phyloP scores from a whole-genome alignment of 345 rosid species.

The Euphorbia lathyris region DNA sequence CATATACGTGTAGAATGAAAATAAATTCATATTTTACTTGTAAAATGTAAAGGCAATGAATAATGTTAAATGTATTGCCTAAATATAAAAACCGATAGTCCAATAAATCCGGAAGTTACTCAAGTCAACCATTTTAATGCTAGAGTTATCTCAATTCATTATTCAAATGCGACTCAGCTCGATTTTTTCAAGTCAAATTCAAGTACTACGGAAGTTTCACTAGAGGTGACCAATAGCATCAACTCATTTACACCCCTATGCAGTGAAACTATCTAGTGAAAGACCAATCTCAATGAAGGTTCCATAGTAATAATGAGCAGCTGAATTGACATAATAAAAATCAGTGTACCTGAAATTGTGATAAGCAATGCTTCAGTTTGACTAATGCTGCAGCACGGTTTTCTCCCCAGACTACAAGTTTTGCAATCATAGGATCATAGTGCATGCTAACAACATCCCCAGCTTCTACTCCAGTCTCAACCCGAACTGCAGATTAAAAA shows the following conservation, averaged over 20 bases:
- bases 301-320: constrained; percentile 13
- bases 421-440: constrained; percentile 99
- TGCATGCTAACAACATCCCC: constrained; percentile 97
- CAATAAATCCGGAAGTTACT: background rate
- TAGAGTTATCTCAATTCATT: background rate
- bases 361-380: constrained; percentile 81
- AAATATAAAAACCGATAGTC: background rate
- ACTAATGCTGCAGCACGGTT: constrained; percentile 75
- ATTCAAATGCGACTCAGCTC: background rate
- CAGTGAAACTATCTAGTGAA: background rate
- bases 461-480: constrained; percentile 92
- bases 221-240: background rate
- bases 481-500: constrained; percentile 53
- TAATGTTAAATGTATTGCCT: background rate
- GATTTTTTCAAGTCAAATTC: no score
- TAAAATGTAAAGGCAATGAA: no score
- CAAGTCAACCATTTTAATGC: background rate
- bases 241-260: background rate
- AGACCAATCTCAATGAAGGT: constrained; percentile 10
- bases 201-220: background rate
- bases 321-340: constrained; percentile 7
- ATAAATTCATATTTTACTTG: background rate
- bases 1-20: background rate
- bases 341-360: constrained; percentile 72
- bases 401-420: constrained; percentile 93